Conservation (phyloP, 164 flowering plant genomes). For the Liriodendron chinense region DNA sequence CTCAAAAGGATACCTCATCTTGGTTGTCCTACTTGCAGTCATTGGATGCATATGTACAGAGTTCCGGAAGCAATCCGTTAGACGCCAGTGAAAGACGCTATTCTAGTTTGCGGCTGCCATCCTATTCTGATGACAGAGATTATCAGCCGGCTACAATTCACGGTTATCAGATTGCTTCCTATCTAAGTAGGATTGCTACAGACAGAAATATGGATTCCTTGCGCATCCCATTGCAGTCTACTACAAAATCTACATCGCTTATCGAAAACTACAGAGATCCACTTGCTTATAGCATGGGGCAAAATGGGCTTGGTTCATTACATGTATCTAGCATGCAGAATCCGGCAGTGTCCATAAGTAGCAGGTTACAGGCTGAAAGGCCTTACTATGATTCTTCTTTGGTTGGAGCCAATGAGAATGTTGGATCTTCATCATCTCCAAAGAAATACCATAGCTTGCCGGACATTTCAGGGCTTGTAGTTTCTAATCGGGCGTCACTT, state of each 20-base stretch:
- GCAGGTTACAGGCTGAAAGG: slow-evolving; percentile 45
- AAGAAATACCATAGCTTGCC: slow-evolving; percentile 94
- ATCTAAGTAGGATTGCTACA: slow-evolving; percentile 43
- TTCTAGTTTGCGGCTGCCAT: slow-evolving; percentile 69
- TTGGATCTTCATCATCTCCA: slow-evolving; percentile 28
- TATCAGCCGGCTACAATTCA: slow-evolving; percentile 88
- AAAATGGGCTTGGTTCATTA: slow-evolving; percentile 41
- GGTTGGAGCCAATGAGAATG: slow-evolving; percentile 33
- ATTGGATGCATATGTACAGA: slow-evolving; percentile 54
- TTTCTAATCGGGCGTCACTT: slow-evolving; percentile 37
- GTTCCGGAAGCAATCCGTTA: slow-evolving; percentile 29
- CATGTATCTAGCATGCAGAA: slow-evolving; percentile 51
- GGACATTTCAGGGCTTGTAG: slow-evolving; percentile 70
- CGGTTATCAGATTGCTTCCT: slow-evolving; percentile 77
- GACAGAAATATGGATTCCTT: slow-evolving; percentile 40
- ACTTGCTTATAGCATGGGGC: slow-evolving; percentile 36
- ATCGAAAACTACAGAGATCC: slow-evolving; percentile 47
- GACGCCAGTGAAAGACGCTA: slow-evolving; percentile 69
- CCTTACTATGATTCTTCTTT: slow-evolving; percentile 37
- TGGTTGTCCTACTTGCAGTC: slow-evolving; percentile 47
- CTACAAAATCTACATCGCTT: slow-evolving; percentile 36
- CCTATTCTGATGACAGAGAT: slow-evolving; percentile 58
- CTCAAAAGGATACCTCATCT: slow-evolving; percentile 43
- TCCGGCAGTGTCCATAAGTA: slow-evolving; percentile 45
- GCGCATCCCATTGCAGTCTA: slow-evolving; percentile 36